A percentile compares a stretch with the other conserved stretches of the same genome.
Evolutionary conservation across 2,329 filamentous ascomycete species (phyloP).

Genomic region (Cordyceps javanica): DNA sequence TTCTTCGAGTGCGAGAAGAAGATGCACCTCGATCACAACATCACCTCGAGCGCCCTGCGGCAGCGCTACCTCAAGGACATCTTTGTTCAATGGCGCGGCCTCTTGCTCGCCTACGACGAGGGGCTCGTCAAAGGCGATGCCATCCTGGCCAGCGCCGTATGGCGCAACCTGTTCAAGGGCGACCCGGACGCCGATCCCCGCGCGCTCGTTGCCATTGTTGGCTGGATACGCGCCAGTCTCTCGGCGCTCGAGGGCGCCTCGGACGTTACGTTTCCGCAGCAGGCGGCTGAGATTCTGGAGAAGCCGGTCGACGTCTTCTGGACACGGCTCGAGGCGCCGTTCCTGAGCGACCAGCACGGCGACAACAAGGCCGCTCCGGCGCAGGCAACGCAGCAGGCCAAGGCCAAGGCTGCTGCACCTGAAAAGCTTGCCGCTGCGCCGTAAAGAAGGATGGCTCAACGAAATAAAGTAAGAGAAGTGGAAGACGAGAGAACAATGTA

Average conservation of each 20-base stretch:
- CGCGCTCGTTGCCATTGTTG: conserved; percentile 46
- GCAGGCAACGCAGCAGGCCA: neutral
- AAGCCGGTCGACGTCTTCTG: conserved; percentile 38
- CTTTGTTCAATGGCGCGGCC: conserved; percentile 86
- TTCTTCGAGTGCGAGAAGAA: conserved; percentile 82
- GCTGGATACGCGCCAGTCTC: conserved; percentile 47
- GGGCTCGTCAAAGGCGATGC: conserved; percentile 71
- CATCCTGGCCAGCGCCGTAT: conserved; percentile 73
- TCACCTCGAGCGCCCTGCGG: conserved; percentile 51
- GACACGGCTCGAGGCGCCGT: conserved; percentile 35
- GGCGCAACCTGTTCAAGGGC: conserved; percentile 89
- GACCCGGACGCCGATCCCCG: conserved; percentile 45
- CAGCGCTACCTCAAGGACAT: conserved; percentile 76
- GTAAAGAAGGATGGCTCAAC: neutral
- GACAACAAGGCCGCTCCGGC: neutral
- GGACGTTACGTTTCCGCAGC: conserved; percentile 34
- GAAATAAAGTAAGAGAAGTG: neutral
- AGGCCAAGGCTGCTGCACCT: neutral
- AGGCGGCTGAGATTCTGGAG: conserved; percentile 27
- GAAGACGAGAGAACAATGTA: neutral
- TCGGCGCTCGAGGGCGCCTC: conserved; percentile 43
- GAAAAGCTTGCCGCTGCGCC: conserved; percentile 1
- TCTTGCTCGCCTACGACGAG: conserved; percentile 79
- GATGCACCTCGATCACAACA: conserved; percentile 75
- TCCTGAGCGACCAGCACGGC: conserved; percentile 27